Evolutionary conservation across 225 moss, liverwort and hornwort species (phyloP).

Genomic region (Marchantia paleacea): DNA sequence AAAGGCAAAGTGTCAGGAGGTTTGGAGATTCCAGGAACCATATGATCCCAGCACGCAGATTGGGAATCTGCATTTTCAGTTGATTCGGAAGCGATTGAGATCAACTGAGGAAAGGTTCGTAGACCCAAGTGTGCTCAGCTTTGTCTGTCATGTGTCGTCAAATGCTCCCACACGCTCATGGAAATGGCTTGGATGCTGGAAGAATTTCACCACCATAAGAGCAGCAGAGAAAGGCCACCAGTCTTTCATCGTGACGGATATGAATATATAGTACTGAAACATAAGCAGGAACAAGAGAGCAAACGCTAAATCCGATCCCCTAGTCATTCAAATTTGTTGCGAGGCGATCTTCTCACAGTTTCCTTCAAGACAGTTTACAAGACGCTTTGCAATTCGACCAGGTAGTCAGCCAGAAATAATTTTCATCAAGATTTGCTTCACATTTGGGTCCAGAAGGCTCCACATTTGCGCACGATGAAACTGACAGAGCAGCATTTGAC

Average conservation of each 20-base stretch:
- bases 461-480: too few species aligned
- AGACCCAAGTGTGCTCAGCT: not conserved
- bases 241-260: not conserved
- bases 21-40: not conserved
- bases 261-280: not conserved
- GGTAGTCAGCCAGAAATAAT: too few species aligned
- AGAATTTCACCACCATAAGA: not conserved
- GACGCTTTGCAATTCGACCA: too few species aligned
- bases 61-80: not conserved
- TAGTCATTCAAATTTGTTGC: not conserved
- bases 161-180: not conserved
- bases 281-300: not conserved
- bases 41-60: not conserved
- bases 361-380: too few species aligned
- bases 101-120: not conserved
- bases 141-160: not conserved
- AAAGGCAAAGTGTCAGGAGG: not conserved
- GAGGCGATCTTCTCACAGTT: too few species aligned
- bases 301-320: not conserved
- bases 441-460: too few species aligned
- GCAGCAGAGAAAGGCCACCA: constrained; percentile 3
- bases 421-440: too few species aligned
- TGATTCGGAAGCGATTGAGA: not conserved
- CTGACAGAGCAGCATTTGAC: too few species aligned
- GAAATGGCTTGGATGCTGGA: not conserved